Conservation (phyloP, 1,139 yeast species). For the Casaregolazyma lundiana region DNA sequence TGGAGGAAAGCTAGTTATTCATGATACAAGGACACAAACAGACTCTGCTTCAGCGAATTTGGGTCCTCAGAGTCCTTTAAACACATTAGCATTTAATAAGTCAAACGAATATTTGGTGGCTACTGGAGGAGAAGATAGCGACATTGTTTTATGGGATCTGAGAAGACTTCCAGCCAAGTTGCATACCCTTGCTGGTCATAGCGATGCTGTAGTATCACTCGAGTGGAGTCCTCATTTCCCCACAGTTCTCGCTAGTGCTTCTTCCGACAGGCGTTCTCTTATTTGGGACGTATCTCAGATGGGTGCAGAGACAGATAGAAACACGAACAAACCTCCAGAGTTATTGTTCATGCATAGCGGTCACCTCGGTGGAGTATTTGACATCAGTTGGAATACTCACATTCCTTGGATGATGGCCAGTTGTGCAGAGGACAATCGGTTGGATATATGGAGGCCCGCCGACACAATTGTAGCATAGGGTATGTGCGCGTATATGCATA, state of each 20-base stretch:
- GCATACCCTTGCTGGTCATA: conserved; percentile 42
- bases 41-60: conserved; percentile 8
- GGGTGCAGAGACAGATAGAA: conserved; percentile 30
- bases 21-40: conserved; percentile 51
- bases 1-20: conserved; percentile 61
- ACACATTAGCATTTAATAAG: conserved; percentile 62
- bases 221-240: conserved; percentile 67
- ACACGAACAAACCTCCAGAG: conserved; percentile 33
- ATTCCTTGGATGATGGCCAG: conserved; percentile 75
- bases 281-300: conserved; percentile 57
- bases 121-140: conserved; percentile 66
- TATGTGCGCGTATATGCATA: too few species aligned
- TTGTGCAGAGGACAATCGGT: conserved; percentile 82
- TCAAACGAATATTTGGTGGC: conserved; percentile 53
- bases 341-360: conserved; percentile 77
- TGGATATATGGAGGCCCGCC: conserved; percentile 73
- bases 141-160: conserved; percentile 63
- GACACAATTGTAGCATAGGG: conserved; percentile 40
- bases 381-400: conserved; percentile 79
- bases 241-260: conserved; percentile 64
- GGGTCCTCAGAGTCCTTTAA: conserved; percentile 40
- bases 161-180: conserved; percentile 37
- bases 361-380: conserved; percentile 83
- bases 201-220: conserved; percentile 60
- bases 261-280: conserved; percentile 65